Conservation (phyloP, 345 rosid species). For the Erysimum cheiranthoides region DNA sequence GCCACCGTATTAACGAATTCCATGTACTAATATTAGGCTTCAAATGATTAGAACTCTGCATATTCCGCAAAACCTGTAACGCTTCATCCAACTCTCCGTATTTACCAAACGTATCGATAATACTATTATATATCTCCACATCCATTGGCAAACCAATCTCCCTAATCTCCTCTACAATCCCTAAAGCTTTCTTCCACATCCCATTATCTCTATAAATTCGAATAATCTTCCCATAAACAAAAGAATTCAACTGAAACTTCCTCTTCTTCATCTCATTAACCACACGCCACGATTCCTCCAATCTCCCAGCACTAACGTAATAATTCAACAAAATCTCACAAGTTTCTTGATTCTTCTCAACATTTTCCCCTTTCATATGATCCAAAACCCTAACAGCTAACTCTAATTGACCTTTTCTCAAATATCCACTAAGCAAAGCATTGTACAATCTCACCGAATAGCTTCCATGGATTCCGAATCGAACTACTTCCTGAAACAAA, state of each 20-base stretch:
- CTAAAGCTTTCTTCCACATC: conserved; percentile 81
- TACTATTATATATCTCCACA: conserved; percentile 59
- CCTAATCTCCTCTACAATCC: conserved; percentile 59
- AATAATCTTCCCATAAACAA: conserved; percentile 61
- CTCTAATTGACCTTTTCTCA: conserved; percentile 62
- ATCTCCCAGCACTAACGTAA: conserved; percentile 64
- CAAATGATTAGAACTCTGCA: conserved; percentile 52
- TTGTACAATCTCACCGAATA: conserved; percentile 48
- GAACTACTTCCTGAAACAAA: conserved; percentile 57
- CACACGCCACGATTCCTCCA: conserved; percentile 64
- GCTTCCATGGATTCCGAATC: conserved; percentile 47
- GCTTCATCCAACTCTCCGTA: conserved; percentile 66
- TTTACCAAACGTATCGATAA: conserved; percentile 68
- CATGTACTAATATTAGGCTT: conserved; percentile 64
- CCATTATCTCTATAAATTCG: conserved; percentile 75
- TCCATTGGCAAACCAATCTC: conserved; percentile 58
- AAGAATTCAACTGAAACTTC: conserved; percentile 52
- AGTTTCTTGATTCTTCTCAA: conserved; percentile 53
- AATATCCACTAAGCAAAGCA: conserved; percentile 57
- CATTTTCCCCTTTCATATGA: conserved; percentile 47
- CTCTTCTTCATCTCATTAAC: conserved; percentile 61
- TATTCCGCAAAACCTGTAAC: conserved; percentile 53
- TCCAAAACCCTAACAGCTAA: conserved; percentile 52
- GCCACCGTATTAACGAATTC: conserved; percentile 71
- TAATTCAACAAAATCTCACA: conserved; percentile 61